phyloP scores from a whole-genome alignment of 192 early-diverging fungal genomes.

The Spizellomyces sp. region DNA sequence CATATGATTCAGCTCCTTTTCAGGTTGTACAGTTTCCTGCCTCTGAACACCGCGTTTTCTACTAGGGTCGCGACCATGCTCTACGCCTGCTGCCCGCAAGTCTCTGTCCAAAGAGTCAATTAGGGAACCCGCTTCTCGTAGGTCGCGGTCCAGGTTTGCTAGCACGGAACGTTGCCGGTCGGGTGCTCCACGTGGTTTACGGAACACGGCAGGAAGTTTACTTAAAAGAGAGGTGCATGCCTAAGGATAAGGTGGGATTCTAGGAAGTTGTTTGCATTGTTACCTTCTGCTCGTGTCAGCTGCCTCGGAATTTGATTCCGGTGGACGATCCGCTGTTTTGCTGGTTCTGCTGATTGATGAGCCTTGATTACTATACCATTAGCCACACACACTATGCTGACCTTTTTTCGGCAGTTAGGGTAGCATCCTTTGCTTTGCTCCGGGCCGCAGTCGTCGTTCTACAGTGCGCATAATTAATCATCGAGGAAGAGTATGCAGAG shows the following conservation, averaged over 20 bases:
- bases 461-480: too few relatives aligned
- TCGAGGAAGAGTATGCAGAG: too few relatives aligned
- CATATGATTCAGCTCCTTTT: not conserved
- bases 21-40: not conserved
- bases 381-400: too few relatives aligned
- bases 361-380: too few relatives aligned
- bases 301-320: not conserved
- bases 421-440: too few relatives aligned
- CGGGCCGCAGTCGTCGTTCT: too few relatives aligned
- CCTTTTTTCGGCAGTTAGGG: too few relatives aligned
- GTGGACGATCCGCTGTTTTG: too few relatives aligned
- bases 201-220: constrained; percentile 29
- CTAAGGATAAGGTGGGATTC: too few relatives aligned
- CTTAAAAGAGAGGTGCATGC: not conserved
- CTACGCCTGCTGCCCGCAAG: not conserved
- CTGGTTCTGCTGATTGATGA: too few relatives aligned
- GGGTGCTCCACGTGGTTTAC: constrained; percentile 2
- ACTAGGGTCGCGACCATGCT: not conserved
- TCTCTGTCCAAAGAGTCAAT: constrained; percentile 32
- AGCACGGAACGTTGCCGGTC: constrained; percentile 23
- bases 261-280: not conserved
- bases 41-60: not conserved
- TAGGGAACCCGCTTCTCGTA: constrained; percentile 29
- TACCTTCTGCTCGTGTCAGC: not conserved
- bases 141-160: constrained; percentile 26